phyloP scores from a whole-genome alignment of 768 basidiomycete species.

The Cystobasidium tubakii region DNA sequence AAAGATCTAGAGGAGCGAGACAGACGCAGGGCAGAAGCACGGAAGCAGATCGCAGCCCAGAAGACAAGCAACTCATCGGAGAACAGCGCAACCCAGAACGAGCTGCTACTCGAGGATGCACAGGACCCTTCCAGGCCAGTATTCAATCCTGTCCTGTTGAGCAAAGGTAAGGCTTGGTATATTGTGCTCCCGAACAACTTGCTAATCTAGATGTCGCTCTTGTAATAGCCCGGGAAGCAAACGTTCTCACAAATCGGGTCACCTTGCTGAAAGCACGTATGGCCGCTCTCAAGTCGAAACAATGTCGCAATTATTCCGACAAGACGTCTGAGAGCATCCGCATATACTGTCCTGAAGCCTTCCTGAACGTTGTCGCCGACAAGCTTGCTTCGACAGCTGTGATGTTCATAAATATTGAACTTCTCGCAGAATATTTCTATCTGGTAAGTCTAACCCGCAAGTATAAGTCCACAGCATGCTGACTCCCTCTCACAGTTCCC shows the following conservation, averaged over 20 bases:
- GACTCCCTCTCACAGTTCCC: constrained; percentile 63
- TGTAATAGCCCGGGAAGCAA: constrained; percentile 77
- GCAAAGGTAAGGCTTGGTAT: constrained; percentile 91
- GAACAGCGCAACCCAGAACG: constrained; percentile 32
- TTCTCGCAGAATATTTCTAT: constrained; percentile 97
- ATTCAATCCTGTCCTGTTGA: constrained; percentile 81
- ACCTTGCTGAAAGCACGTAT: constrained; percentile 77
- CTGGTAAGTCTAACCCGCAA: constrained; percentile 57
- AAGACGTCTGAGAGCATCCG: constrained; percentile 78
- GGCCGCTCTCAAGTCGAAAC: constrained; percentile 76
- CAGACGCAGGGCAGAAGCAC: constrained; percentile 45
- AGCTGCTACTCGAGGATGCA: constrained; percentile 50
- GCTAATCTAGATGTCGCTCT: too few relatives aligned
- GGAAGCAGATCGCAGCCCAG: constrained; percentile 40
- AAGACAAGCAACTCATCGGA: constrained; percentile 34
- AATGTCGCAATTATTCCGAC: constrained; percentile 55
- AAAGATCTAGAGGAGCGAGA: constrained; percentile 68
- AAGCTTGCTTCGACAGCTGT: constrained; percentile 92
- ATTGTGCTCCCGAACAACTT: too few relatives aligned
- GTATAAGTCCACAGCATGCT: neutral
- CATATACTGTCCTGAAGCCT: constrained; percentile 88
- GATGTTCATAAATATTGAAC: constrained; percentile 98
- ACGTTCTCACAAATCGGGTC: constrained; percentile 75
- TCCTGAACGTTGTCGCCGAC: constrained; percentile 92
- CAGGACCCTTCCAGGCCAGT: constrained; percentile 58